A percentile compares a stretch with the other conserved stretches of the same genome.
phyloP scores from a whole-genome alignment of 176 grass and related monocot genomes.

The Oryza longistaminata region DNA sequence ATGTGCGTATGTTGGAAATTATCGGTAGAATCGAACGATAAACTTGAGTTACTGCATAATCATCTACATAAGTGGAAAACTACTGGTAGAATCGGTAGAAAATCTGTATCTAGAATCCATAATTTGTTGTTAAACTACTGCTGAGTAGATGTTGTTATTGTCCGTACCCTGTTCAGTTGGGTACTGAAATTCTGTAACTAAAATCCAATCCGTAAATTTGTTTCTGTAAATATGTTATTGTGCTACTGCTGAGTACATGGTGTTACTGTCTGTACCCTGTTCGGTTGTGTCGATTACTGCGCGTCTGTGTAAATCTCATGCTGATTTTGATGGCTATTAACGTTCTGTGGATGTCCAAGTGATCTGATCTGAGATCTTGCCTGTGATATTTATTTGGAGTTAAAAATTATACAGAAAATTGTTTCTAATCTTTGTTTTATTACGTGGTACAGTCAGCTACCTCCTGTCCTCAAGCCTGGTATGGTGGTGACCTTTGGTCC shows the following conservation, averaged over 20 bases:
- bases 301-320: not conserved
- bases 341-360: not conserved
- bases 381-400: not conserved
- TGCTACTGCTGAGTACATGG: too few species aligned
- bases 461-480: conserved; percentile 64
- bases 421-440: not conserved
- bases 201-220: too few species aligned
- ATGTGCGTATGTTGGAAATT: not conserved
- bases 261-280: too few species aligned
- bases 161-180: not conserved
- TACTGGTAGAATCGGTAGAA: not conserved
- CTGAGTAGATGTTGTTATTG: not conserved
- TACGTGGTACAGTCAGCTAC: not conserved
- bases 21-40: not conserved
- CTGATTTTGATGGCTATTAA: not conserved
- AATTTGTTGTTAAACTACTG: not conserved
- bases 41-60: not conserved
- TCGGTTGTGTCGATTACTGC: too few species aligned
- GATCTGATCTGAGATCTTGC: not conserved
- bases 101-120: not conserved
- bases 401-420: too few species aligned
- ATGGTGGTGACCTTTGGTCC: conserved; percentile 88
- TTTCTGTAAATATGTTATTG: too few species aligned
- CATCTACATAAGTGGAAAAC: not conserved
- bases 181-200: too few species aligned